Base-by-base conservation (phyloP, 768 basidiomycete genomes). In the Termitomyces sp. region DNA sequence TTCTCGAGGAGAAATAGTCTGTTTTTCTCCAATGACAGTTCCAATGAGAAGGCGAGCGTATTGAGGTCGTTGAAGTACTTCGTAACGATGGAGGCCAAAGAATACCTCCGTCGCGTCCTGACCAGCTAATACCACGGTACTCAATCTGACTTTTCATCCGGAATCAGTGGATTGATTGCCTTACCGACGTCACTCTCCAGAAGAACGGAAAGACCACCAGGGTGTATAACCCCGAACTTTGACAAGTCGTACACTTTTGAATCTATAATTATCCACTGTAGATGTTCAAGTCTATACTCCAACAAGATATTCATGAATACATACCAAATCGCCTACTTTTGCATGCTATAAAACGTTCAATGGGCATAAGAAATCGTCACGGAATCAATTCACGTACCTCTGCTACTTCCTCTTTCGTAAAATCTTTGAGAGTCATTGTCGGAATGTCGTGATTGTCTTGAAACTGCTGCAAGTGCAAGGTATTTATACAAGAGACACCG, bases 21-120 rank as follows among this genome's bases (percentile, higher is more conserved):
- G 74, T 64, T 78, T 71, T 72, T 87, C 77, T 57, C 80, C 87
- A 58, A 80, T 67, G 45, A 90, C 70, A 13, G 69, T 75, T 52
- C 89, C 90, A 51, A 92, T 81, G 59, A 80, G 78, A 22, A 90
- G 75, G 20, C 85, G 80, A 20, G 76, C 69, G 61, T 84, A 88
- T 57, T 85, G 83, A 0, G 88, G 84, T 45, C 78, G 80, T 59
- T 76, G 70, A 45, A 92, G 75, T 13, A 92, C 81, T 63, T 92
- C 89, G 46, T 83, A 78, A 32, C 86, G 79, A 69, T 92, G 90
- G 42, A 90, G 79, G 33, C 83, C 80, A 64, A 85, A 92, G 72
- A 92, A 90, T 6, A 77, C 76, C 28, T 87, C 84, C 0, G 89
- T 91, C 4, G 82, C 82, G 62, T 90, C 89, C 67, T 86, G 78